Conservation (phyloP, 1,284 basidiomycete species). For the Ceratobasidium sp. region DNA sequence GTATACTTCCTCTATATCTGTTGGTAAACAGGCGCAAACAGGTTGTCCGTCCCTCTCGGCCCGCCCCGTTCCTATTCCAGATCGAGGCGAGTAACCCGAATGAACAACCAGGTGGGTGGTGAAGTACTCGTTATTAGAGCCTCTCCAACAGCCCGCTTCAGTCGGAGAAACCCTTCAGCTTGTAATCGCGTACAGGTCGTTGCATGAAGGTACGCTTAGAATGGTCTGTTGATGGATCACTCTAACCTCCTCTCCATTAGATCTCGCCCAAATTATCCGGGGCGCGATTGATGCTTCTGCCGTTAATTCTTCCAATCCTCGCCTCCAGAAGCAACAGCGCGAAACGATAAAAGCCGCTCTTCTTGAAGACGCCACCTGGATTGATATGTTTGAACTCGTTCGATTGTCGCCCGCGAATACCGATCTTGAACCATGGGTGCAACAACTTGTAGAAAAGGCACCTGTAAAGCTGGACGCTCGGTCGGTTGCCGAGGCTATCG, state of each 20-base stretch:
- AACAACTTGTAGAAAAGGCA: slow-evolving; percentile 34
- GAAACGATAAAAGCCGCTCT: slow-evolving; percentile 42
- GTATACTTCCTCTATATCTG: not conserved
- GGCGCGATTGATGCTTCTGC: not conserved
- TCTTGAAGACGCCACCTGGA: slow-evolving; percentile 8
- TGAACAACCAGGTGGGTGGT: slow-evolving; percentile 59
- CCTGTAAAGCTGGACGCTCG: slow-evolving; percentile 28
- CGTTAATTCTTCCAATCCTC: not conserved
- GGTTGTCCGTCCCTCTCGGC: slow-evolving; percentile 77
- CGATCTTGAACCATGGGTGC: slow-evolving; percentile 18
- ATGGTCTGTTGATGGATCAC: slow-evolving; percentile 40
- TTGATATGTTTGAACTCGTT: slow-evolving; percentile 37
- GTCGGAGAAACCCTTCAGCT: slow-evolving; percentile 74
- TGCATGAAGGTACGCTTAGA: slow-evolving; percentile 73
- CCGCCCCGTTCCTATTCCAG: slow-evolving; percentile 79
- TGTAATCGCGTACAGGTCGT: slow-evolving; percentile 75
- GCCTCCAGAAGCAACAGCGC: not conserved
- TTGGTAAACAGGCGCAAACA: slow-evolving; percentile 54
- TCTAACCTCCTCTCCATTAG: slow-evolving; percentile 9
- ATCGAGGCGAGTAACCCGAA: slow-evolving; percentile 65
- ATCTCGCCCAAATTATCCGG: slow-evolving; percentile 29
- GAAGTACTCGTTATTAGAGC: not conserved
- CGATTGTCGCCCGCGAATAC: not conserved
- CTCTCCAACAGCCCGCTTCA: slow-evolving; percentile 51
- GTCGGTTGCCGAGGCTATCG: slow-evolving; percentile 18